phyloP scores from a whole-genome alignment of 1,284 basidiomycete species.

The Pterula multifida region DNA sequence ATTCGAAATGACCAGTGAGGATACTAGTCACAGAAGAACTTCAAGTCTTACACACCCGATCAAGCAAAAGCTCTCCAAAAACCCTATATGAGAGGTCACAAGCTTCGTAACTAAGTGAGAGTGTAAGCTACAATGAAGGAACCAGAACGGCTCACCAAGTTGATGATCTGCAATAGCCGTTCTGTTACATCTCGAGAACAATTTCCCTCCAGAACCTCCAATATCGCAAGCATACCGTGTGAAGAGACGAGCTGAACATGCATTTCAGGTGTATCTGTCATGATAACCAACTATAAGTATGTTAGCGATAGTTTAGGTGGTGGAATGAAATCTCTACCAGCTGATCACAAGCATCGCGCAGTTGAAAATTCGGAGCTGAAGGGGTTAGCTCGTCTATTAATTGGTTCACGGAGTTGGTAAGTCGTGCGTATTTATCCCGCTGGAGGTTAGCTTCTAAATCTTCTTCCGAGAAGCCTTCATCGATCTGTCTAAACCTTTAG shows the following conservation, averaged over 20 bases:
- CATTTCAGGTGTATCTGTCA: conserved; percentile 82
- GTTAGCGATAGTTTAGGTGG: neutral
- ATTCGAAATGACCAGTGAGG: conserved; percentile 7
- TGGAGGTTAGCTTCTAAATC: conserved; percentile 83
- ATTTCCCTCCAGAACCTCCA: conserved; percentile 84
- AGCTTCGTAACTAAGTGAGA: conserved; percentile 39
- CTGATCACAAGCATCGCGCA: conserved; percentile 80
- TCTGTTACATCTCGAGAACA: conserved; percentile 76
- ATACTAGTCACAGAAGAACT: conserved; percentile 1
- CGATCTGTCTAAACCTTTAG: conserved; percentile 41
- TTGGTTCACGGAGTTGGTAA: conserved; percentile 70
- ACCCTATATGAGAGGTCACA: conserved; percentile 74
- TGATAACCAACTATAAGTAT: conserved; percentile 71
- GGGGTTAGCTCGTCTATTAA: conserved; percentile 82
- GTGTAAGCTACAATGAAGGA: neutral
- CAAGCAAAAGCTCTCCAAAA: conserved; percentile 90
- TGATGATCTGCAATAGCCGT: conserved; percentile 81
- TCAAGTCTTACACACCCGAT: conserved; percentile 68
- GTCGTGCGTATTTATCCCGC: conserved; percentile 81
- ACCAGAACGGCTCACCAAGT: conserved; percentile 47
- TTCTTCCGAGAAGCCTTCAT: conserved; percentile 82
- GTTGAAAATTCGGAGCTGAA: conserved; percentile 65
- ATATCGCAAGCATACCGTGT: conserved; percentile 89
- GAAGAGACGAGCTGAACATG: conserved; percentile 80
- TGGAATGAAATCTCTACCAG: conserved; percentile 41